Percentiles rank a stretch among this genome's conserved stretches.
Conservation (phyloP, 192 early-diverging fungal species). For the Cladochytrium replicatum region DNA sequence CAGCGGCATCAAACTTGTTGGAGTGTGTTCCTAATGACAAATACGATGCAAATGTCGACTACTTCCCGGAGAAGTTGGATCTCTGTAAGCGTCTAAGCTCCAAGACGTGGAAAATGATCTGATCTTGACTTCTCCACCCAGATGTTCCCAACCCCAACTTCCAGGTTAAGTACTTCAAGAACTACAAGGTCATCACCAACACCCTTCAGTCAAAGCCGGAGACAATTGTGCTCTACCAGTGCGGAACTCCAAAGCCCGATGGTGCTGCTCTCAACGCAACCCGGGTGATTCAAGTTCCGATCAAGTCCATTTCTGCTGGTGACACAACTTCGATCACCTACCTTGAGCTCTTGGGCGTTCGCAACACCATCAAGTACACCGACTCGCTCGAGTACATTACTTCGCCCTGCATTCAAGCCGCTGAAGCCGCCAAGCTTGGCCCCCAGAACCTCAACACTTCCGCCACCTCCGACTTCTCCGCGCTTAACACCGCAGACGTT, state of each 20-base stretch:
- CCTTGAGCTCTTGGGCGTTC: constrained; percentile 26
- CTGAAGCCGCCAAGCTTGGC: constrained; percentile 1
- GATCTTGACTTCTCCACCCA: neutral
- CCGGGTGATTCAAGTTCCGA: constrained; percentile 19
- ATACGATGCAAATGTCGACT: too few species aligned
- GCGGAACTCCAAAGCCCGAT: constrained; percentile 30
- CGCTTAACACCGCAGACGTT: constrained; percentile 1
- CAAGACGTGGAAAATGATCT: neutral
- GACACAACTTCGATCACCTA: constrained; percentile 31
- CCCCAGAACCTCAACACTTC: constrained; percentile 1
- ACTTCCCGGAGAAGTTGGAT: constrained; percentile 27
- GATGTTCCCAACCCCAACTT: constrained; percentile 15
- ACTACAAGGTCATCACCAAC: constrained; percentile 36
- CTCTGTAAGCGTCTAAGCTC: neutral
- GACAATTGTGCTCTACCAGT: constrained; percentile 32
- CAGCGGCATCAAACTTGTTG: too few species aligned
- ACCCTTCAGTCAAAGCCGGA: constrained; percentile 7
- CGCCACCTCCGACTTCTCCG: constrained; percentile 10
- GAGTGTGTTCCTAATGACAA: too few species aligned
- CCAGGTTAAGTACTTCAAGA: constrained; percentile 25
- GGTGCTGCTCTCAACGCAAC: constrained; percentile 9
- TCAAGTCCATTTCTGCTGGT: constrained; percentile 14
- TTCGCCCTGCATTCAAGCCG: constrained; percentile 25
- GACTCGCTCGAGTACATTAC: constrained; percentile 14
- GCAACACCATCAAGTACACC: constrained; percentile 18